A percentile compares a stretch with the other conserved stretches of the same genome.
Conservation (phyloP, 2,329 filamentous ascomycete species). For the Fusarium beomiforme region DNA sequence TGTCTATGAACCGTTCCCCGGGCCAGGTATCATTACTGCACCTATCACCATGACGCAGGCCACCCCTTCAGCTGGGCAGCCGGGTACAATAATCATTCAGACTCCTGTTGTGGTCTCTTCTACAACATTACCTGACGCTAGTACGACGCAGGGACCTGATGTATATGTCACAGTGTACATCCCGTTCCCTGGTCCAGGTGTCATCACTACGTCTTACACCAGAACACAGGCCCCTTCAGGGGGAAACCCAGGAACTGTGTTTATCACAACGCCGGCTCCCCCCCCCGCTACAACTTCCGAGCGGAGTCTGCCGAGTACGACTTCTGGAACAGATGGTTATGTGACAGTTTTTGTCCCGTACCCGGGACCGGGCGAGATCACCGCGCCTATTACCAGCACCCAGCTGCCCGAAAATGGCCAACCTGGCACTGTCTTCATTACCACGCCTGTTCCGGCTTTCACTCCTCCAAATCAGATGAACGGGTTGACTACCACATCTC, state of each 20-base stretch:
- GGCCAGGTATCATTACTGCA: conserved; percentile 25
- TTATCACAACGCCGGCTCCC: conserved; percentile 26
- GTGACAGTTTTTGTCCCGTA: conserved; percentile 24
- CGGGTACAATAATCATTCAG: conserved; percentile 25
- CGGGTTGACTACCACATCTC: not conserved
- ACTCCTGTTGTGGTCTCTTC: conserved; percentile 4
- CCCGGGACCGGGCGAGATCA: conserved; percentile 18
- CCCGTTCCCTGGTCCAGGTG: conserved; percentile 20
- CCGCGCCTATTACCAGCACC: conserved; percentile 17
- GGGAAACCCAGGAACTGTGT: conserved; percentile 22
- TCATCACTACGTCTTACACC: conserved; percentile 17
- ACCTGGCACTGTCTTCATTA: conserved; percentile 20
- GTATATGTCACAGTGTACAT: conserved; percentile 22
- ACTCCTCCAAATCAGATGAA: conserved; percentile 6
- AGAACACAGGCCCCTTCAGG: conserved; percentile 18
- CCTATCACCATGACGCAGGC: conserved; percentile 20
- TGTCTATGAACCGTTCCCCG: conserved; percentile 24
- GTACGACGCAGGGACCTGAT: conserved; percentile 5
- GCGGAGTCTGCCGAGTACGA: conserved; percentile 18
- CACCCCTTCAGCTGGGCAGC: conserved; percentile 12
- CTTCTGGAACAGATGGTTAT: conserved; percentile 17
- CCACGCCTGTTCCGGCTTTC: conserved; percentile 1
- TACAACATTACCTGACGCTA: not conserved
- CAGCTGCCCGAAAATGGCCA: not conserved
- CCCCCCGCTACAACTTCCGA: conserved; percentile 1